Percentiles rank a stretch among this genome's conserved stretches.
Conservation (phyloP, 306 rosid genomes). For the Begonia masoniana region DNA sequence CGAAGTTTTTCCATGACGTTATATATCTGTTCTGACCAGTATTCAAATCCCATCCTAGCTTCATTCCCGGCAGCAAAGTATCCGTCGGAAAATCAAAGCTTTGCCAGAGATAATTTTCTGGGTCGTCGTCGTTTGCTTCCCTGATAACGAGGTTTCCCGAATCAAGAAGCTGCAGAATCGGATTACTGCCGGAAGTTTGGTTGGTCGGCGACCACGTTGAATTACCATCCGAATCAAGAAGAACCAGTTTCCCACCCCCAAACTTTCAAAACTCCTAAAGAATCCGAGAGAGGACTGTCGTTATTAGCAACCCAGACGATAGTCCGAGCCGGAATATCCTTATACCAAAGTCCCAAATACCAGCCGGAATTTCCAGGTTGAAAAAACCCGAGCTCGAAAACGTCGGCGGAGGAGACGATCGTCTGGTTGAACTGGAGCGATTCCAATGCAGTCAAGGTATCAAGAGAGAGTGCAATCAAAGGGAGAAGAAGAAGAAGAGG, state of each 20-base stretch:
- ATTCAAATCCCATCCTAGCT: constrained; percentile 47
- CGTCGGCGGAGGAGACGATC: constrained; percentile 24
- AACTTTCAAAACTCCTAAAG: constrained; percentile 26
- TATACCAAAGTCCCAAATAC: constrained; percentile 66
- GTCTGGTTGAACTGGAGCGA: constrained; percentile 27
- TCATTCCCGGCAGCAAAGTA: constrained; percentile 59
- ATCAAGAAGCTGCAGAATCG: constrained; percentile 39
- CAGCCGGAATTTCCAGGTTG: constrained; percentile 9
- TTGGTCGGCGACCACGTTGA: constrained; percentile 37
- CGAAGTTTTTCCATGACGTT: constrained; percentile 34
- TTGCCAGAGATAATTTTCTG: constrained; percentile 36
- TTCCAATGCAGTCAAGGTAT: constrained; percentile 32
- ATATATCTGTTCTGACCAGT: constrained; percentile 24
- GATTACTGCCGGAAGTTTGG: constrained; percentile 5
- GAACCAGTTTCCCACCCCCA: constrained; percentile 25
- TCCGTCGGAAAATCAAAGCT: constrained; percentile 66
- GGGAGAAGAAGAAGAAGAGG: constrained; percentile 8
- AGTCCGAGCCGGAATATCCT: constrained; percentile 10
- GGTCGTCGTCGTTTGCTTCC: constrained; percentile 15
- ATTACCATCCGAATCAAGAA: constrained; percentile 11
- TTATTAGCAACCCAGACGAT: constrained; percentile 75
- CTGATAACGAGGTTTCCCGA: constrained; percentile 42
- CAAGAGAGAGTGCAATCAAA: constrained; percentile 15
- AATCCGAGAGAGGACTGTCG: constrained; percentile 35
- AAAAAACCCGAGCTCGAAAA: constrained; percentile 51